These are phyloP conservation scores for Fusarium sp. DNA, from an alignment of 2,329 filamentous ascomycete species.

Conservation along the genomic window DNA sequence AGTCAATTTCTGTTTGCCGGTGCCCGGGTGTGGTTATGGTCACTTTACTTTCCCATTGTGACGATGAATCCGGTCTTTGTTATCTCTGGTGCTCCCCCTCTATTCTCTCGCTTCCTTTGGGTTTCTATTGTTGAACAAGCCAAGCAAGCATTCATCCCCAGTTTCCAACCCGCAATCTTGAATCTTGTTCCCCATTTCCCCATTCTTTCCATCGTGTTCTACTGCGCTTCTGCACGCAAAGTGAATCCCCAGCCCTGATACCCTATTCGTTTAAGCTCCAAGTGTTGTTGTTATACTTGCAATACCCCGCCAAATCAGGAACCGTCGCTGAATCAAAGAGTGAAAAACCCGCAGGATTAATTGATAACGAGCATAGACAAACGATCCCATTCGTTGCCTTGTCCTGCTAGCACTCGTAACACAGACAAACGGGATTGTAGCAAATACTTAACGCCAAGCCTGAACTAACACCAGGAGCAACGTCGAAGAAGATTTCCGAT, in stretches of 20 bases:
- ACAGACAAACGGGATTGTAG: conserved; percentile 15
- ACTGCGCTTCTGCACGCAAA: conserved; percentile 14
- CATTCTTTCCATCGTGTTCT: conserved; percentile 37
- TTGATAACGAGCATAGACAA: conserved; percentile 37
- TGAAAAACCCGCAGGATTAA: conserved; percentile 13
- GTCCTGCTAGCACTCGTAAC: conserved; percentile 21
- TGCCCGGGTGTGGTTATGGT: conserved; percentile 18
- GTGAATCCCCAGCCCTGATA: conserved; percentile 7
- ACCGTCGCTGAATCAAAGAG: neutral
- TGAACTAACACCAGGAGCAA: conserved; percentile 7
- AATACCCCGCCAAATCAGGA: conserved; percentile 25
- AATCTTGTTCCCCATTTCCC: conserved; percentile 33
- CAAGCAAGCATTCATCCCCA: conserved; percentile 21
- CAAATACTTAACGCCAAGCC: conserved; percentile 24
- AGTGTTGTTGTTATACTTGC: neutral
- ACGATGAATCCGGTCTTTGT: conserved; percentile 36
- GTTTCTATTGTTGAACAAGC: conserved; percentile 1
- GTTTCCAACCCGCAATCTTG: conserved; percentile 32
- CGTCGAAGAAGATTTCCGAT: conserved; percentile 1
- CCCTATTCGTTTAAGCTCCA: conserved; percentile 1
- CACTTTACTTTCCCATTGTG: conserved; percentile 37
- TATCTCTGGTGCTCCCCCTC: conserved; percentile 35
- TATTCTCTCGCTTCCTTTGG: conserved; percentile 3
- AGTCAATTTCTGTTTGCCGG: conserved; percentile 22
- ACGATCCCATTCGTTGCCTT: conserved; percentile 32